phyloP scores from a whole-genome alignment of 2,329 filamentous ascomycete species.

The Cladophialophora chaetospira region DNA sequence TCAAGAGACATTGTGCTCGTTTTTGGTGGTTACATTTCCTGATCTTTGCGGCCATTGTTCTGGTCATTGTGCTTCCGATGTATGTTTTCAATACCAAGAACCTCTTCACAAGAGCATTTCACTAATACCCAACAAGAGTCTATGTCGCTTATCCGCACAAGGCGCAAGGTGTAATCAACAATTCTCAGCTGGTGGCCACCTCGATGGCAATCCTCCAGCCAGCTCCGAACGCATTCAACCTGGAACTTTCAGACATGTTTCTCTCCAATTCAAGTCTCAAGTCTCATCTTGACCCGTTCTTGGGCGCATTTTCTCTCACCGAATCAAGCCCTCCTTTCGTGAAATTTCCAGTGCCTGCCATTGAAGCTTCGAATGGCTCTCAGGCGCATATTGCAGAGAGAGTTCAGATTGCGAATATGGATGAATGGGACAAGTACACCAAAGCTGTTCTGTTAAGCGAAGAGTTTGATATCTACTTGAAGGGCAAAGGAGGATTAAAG shows the following conservation, averaged over 20 bases:
- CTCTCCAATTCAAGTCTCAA: conserved; percentile 54
- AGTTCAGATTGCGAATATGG: conserved; percentile 46
- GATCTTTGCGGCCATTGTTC: conserved; percentile 51
- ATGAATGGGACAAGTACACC: conserved; percentile 54
- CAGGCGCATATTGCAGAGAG: conserved; percentile 47
- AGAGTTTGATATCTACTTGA: conserved; percentile 52
- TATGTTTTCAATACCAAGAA: conserved; percentile 44
- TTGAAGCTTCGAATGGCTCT: conserved; percentile 48
- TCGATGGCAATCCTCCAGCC: conserved; percentile 56
- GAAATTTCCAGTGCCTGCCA: conserved; percentile 43
- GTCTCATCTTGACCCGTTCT: conserved; percentile 57
- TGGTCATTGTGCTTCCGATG: conserved; percentile 60
- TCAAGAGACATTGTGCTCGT: conserved; percentile 33
- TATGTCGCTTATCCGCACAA: conserved; percentile 62
- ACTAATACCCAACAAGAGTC: conserved; percentile 43
- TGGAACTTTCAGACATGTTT: conserved; percentile 53
- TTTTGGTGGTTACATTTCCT: conserved; percentile 60
- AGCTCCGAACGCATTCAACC: conserved; percentile 49
- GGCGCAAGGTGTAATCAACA: conserved; percentile 57
- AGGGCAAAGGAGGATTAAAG: conserved; percentile 56
- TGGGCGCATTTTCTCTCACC: conserved; percentile 53
- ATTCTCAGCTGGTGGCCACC: conserved; percentile 54
- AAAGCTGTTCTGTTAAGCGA: conserved; percentile 53
- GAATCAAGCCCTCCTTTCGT: conserved; percentile 47
- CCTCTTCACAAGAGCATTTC: neutral